Evolutionary conservation across 768 basidiomycete genomes (phyloP).

Genomic region (Trametes maxima): DNA sequence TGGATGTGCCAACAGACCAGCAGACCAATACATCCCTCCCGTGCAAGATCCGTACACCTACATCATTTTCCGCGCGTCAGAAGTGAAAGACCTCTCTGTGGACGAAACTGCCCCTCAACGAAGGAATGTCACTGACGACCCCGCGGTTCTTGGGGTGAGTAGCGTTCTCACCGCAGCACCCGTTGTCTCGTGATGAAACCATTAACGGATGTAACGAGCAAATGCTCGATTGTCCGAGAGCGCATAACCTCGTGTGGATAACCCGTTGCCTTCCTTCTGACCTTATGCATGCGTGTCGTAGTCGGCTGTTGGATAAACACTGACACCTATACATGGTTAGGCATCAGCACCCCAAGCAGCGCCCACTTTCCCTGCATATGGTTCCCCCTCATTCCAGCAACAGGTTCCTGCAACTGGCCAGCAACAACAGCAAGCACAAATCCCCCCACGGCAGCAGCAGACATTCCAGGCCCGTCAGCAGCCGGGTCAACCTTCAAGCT

Average conservation of each 20-base stretch:
- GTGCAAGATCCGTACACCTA: conserved; percentile 84
- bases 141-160: conserved; percentile 80
- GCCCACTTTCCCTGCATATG: conserved; percentile 27
- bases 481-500: conserved; percentile 21
- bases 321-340: conserved; percentile 32
- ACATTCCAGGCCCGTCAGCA: conserved; percentile 21
- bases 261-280: conserved; percentile 69
- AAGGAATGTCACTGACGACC: conserved; percentile 79
- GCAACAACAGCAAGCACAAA: conserved; percentile 27
- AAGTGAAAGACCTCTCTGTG: conserved; percentile 87
- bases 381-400: conserved; percentile 28
- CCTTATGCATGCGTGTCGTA: conserved; percentile 16
- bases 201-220: conserved; percentile 50
- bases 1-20: conserved; percentile 48
- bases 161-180: conserved; percentile 20
- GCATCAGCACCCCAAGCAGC: conserved; percentile 50
- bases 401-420: conserved; percentile 24
- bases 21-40: conserved; percentile 79
- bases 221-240: conserved; percentile 43
- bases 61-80: conserved; percentile 89
- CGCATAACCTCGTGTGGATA: conserved; percentile 52
- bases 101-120: conserved; percentile 59
- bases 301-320: conserved; percentile 4
- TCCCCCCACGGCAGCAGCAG: conserved; percentile 25
- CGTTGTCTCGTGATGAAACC: conserved; percentile 39